Percentiles rank a stretch among this genome's conserved stretches.
phyloP scores from a whole-genome alignment of 257 asterid species.

The Primulina eburnea region DNA sequence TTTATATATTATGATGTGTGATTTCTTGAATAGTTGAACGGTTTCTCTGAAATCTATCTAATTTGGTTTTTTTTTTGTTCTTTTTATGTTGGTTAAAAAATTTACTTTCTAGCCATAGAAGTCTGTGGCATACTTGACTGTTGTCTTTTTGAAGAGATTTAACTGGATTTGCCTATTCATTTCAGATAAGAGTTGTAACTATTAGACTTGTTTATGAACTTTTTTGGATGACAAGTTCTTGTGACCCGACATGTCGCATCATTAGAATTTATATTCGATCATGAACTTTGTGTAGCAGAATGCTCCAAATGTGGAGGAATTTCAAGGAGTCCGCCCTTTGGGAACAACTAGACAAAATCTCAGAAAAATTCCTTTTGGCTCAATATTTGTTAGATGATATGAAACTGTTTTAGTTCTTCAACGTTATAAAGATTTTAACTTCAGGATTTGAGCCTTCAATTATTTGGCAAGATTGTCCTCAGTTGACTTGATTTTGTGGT shows the following conservation, averaged over 20 bases:
- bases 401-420: not conserved
- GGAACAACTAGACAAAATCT: not conserved
- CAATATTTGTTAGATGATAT: not conserved
- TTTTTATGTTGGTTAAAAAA: not conserved
- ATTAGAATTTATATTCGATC: not conserved
- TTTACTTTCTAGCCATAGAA: not conserved
- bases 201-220: slow-evolving; percentile 6
- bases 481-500: slow-evolving; percentile 4
- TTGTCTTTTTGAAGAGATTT: slow-evolving; percentile 8
- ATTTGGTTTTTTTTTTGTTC: not conserved
- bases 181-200: slow-evolving; percentile 7
- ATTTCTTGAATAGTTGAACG: slow-evolving; percentile 10
- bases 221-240: not conserved
- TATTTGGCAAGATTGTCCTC: not conserved
- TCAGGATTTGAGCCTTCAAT: slow-evolving; percentile 15
- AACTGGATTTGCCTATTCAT: not conserved
- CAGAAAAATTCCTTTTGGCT: too few species aligned
- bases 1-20: slow-evolving; percentile 8
- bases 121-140: not conserved
- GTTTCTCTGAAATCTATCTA: slow-evolving; percentile 1
- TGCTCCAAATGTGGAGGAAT: not conserved
- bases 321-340: not conserved
- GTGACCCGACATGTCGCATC: not conserved
- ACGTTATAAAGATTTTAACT: not conserved
- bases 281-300: not conserved